Evolutionary conservation across 1,284 basidiomycete species (phyloP).

Genomic region (Ganoderma sp.): DNA sequence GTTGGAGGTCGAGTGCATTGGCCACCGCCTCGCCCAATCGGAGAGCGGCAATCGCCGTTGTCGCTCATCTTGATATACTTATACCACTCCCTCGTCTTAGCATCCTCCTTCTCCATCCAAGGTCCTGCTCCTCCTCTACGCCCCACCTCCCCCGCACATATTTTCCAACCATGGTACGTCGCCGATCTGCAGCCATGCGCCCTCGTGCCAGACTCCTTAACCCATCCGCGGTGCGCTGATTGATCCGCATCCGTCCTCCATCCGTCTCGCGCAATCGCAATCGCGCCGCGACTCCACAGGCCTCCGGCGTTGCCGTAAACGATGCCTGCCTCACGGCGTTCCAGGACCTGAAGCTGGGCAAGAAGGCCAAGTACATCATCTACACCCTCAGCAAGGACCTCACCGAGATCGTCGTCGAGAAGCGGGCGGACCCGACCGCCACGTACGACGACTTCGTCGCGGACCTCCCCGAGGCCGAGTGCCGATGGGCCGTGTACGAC

Average conservation of each 20-base stretch:
- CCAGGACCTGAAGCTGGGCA: slow-evolving; percentile 83
- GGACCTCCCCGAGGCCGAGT: slow-evolving; percentile 79
- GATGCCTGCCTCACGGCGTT: slow-evolving; percentile 65
- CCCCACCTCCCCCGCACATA: slow-evolving; percentile 19
- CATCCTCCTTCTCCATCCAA: slow-evolving; percentile 24
- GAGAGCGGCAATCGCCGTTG: slow-evolving; percentile 41
- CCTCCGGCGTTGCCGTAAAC: slow-evolving; percentile 79
- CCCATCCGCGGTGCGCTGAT: background rate
- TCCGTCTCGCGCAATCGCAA: slow-evolving; percentile 8
- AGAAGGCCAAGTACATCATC: slow-evolving; percentile 89
- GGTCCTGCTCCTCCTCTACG: slow-evolving; percentile 27
- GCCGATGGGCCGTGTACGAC: slow-evolving; percentile 93
- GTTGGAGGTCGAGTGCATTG: slow-evolving; percentile 14
- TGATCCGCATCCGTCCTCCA: background rate
- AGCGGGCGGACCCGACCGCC: slow-evolving; percentile 48
- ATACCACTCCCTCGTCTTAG: slow-evolving; percentile 18
- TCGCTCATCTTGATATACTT: slow-evolving; percentile 41
- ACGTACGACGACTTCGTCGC: slow-evolving; percentile 82
- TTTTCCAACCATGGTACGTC: slow-evolving; percentile 36
- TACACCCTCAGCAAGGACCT: slow-evolving; percentile 72
- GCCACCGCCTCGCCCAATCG: slow-evolving; percentile 36
- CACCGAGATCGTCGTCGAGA: slow-evolving; percentile 80
- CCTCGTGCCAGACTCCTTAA: background rate
- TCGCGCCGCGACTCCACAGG: slow-evolving; percentile 46
- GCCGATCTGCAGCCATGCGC: background rate